phyloP scores from a whole-genome alignment of 495 filamentous ascomycete genomes.

The Trichoderma parareesei region DNA sequence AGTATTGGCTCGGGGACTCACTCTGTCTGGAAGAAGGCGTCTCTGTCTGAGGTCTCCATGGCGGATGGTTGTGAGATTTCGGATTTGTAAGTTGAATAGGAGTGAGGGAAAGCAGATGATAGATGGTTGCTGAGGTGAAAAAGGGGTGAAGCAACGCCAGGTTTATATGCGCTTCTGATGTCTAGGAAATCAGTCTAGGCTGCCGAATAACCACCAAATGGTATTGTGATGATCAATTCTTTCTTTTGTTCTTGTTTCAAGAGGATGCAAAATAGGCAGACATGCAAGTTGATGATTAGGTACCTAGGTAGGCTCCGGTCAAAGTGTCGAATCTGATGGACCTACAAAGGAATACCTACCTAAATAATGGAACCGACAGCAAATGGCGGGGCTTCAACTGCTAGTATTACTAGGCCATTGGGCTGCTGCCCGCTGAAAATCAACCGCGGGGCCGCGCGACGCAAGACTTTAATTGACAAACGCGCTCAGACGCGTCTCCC shows the following conservation, averaged over 20 bases:
- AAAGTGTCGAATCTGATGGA: background rate
- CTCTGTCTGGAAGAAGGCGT: conserved; percentile 86
- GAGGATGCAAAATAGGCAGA: background rate
- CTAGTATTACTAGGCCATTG: background rate
- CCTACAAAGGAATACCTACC: background rate
- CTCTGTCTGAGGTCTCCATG: conserved; percentile 24
- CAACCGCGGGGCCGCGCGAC: conserved; percentile 5
- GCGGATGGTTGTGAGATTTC: background rate
- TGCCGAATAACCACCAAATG: background rate
- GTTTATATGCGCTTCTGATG: background rate
- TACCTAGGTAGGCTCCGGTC: background rate
- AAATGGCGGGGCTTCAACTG: conserved; percentile 3
- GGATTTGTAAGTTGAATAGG: background rate
- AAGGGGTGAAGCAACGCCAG: background rate
- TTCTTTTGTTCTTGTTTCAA: background rate
- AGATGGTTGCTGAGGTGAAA: background rate
- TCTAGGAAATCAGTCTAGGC: background rate
- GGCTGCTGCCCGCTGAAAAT: background rate
- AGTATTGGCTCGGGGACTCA: conserved; percentile 32
- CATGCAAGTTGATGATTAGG: background rate
- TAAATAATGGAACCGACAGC: background rate
- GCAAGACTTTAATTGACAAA: conserved; percentile 11
- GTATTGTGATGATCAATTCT: background rate
- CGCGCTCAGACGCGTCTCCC: conserved; percentile 10
- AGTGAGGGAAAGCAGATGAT: background rate